Conservation (phyloP, 768 basidiomycete species). For the Lepiota subincarnata region DNA sequence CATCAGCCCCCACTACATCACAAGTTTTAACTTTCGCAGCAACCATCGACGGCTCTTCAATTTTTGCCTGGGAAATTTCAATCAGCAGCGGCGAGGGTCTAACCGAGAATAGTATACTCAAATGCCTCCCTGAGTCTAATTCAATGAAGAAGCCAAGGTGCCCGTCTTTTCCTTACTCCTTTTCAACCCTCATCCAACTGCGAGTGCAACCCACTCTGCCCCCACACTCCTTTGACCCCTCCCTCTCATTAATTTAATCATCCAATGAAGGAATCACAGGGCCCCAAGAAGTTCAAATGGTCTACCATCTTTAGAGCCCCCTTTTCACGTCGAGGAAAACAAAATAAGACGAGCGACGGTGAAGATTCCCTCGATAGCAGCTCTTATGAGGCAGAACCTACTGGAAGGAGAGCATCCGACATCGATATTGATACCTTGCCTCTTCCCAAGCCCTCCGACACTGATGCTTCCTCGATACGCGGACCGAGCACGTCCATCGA, state of each 20-base stretch:
- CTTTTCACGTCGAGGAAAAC: conserved; percentile 6
- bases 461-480: background rate
- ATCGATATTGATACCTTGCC: background rate
- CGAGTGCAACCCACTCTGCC: conserved; percentile 8
- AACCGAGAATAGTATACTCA: background rate
- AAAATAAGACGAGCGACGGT: background rate
- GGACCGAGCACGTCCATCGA: background rate
- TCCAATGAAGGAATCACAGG: conserved; percentile 5
- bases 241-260: background rate
- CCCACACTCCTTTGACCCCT: conserved; percentile 8
- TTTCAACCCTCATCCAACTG: conserved; percentile 12
- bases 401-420: background rate
- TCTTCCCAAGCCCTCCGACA: background rate
- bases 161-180: conserved; percentile 2
- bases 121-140: conserved; percentile 10
- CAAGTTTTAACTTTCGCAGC: no score
- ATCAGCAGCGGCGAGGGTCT: background rate
- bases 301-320: conserved; percentile 5
- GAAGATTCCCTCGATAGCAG: background rate
- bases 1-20: no score
- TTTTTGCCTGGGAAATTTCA: no score
- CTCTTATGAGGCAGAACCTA: conserved; percentile 1
- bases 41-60: no score
- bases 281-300: conserved; percentile 7
- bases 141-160: background rate